Conservation (phyloP, 305 asterid genomes). For the Fraxinus floribunda region DNA sequence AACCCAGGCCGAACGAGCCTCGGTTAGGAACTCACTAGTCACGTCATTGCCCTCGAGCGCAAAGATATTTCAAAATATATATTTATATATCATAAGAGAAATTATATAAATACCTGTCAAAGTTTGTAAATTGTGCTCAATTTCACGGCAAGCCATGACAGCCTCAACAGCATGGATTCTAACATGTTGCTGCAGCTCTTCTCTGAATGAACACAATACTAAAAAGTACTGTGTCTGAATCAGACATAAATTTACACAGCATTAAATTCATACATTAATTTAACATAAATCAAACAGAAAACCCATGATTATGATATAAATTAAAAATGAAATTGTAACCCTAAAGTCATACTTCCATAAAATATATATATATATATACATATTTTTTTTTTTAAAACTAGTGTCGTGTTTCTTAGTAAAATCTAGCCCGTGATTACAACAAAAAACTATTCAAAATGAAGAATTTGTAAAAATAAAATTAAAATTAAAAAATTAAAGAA, state of each 20-base stretch:
- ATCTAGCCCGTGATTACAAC: too few relatives aligned
- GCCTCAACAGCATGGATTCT: constrained; percentile 97
- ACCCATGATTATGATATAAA: neutral
- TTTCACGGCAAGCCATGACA: constrained; percentile 96
- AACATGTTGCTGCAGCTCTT: constrained; percentile 96
- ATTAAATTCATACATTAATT: neutral
- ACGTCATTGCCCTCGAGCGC: neutral
- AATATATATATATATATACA: too few relatives aligned
- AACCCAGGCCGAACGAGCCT: neutral
- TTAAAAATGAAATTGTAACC: neutral
- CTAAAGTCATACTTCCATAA: neutral
- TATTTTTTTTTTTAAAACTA: too few relatives aligned
- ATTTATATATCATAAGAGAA: neutral
- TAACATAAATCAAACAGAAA: neutral
- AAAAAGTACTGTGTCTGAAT: constrained; percentile 82
- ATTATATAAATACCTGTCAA: constrained; percentile 54
- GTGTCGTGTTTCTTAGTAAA: too few relatives aligned
- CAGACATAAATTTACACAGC: neutral
- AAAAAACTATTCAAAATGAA: neutral
- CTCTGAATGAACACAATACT: constrained; percentile 85
- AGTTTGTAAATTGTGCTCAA: constrained; percentile 76
- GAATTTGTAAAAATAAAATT: neutral
- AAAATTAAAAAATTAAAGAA: neutral
- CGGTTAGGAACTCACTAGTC: too few relatives aligned
- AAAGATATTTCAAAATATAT: neutral